Conservation (phyloP, 495 filamentous ascomycete genomes). For the Cetradonia linearis region DNA sequence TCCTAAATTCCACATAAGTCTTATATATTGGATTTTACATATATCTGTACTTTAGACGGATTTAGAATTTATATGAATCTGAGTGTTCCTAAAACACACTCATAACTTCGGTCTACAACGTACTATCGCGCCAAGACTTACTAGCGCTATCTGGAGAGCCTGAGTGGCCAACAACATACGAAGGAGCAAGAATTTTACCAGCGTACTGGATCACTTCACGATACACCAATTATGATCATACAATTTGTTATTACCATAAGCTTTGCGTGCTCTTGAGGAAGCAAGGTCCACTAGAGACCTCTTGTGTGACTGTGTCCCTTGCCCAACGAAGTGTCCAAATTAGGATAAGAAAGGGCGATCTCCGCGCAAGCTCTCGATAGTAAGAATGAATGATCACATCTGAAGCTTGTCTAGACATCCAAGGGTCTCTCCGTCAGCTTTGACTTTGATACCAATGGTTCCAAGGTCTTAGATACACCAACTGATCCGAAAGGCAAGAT, state of each 20-base stretch:
- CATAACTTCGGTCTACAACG: too few relatives aligned
- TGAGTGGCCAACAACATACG: not conserved
- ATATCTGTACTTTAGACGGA: too few relatives aligned
- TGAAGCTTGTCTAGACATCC: not conserved
- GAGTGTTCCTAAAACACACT: too few relatives aligned
- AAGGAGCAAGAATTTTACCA: not conserved
- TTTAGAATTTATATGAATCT: too few relatives aligned
- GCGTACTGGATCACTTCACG: not conserved
- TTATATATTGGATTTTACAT: not conserved
- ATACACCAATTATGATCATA: not conserved
- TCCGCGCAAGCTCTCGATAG: not conserved
- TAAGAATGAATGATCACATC: not conserved
- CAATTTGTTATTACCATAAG: not conserved
- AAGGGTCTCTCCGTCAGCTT: not conserved
- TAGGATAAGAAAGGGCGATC: not conserved
- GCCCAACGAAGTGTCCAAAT: not conserved
- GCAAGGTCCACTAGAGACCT: not conserved
- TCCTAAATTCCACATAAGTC: not conserved
- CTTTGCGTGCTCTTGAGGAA: not conserved
- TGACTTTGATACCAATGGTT: not conserved
- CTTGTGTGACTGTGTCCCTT: not conserved
- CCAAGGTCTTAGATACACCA: not conserved
- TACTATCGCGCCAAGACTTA: slow-evolving; percentile 7
- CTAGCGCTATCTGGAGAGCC: slow-evolving; percentile 4
- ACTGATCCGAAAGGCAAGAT: not conserved